phyloP scores from a whole-genome alignment of 2,329 filamentous ascomycete genomes.

The Metarhizium brunneum region DNA sequence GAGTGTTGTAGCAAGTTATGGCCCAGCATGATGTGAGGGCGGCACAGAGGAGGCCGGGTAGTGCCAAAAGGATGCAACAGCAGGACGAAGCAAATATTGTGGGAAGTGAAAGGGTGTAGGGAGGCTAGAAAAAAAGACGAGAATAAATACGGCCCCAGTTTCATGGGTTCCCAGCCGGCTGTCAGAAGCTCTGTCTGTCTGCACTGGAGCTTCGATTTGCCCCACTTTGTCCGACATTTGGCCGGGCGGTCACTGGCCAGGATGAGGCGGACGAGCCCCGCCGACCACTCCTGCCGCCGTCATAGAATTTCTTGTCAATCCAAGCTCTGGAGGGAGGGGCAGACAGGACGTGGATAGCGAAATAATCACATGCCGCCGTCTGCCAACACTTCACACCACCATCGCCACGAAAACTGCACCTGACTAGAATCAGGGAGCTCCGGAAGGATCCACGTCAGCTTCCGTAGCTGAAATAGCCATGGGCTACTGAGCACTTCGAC shows the following conservation, averaged over 20 bases:
- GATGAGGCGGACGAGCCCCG: not conserved
- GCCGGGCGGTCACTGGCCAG: not conserved
- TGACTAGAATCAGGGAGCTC: not conserved
- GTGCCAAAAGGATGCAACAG: not conserved
- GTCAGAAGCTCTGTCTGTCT: not conserved
- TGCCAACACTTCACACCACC: not conserved
- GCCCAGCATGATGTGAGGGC: conserved; percentile 27
- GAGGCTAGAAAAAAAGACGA: conserved; percentile 7
- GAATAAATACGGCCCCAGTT: conserved; percentile 7
- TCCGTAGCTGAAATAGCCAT: not conserved
- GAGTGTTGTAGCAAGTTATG: conserved; percentile 18
- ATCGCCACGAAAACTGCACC: not conserved
- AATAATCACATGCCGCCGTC: not conserved
- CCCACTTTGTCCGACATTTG: not conserved
- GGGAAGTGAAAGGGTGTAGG: conserved; percentile 4
- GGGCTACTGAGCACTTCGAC: not conserved
- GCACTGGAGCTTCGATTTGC: not conserved
- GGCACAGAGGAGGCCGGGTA: conserved; percentile 13
- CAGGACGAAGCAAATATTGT: conserved; percentile 7
- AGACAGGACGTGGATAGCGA: conserved; percentile 2
- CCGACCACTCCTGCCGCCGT: not conserved
- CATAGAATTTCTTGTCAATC: not conserved
- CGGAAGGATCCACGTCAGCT: not conserved
- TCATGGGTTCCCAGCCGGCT: conserved; percentile 3
- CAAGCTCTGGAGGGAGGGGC: conserved; percentile 2